phyloP scores from a whole-genome alignment of 164 flowering plant genomes.

The Magnolia officinalis region DNA sequence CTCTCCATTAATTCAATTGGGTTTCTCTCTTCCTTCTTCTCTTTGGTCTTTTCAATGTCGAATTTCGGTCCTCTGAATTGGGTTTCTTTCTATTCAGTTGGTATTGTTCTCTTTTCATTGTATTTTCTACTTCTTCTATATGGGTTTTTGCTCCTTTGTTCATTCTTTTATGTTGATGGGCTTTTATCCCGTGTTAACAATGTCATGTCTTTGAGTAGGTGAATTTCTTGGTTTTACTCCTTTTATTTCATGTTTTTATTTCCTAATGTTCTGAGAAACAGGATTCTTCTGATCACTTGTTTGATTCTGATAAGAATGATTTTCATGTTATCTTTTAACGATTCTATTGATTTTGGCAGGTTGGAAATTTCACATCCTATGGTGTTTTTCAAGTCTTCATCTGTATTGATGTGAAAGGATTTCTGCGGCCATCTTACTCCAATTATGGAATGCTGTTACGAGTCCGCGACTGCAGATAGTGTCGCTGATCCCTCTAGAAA shows the following conservation, averaged over 20 bases:
- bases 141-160: background rate
- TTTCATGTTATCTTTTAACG: background rate
- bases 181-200: background rate
- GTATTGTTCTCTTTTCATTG: background rate
- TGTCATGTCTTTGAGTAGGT: background rate
- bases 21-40: background rate
- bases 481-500: constrained; percentile 26
- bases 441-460: constrained; percentile 38
- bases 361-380: background rate
- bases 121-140: background rate
- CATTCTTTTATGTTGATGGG: background rate
- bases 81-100: background rate
- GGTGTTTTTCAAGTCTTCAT: background rate
- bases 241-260: background rate
- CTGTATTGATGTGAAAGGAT: constrained; percentile 1
- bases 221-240: background rate
- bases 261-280: background rate
- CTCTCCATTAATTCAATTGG: background rate
- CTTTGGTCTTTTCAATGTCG: background rate
- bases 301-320: background rate
- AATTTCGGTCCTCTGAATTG: background rate
- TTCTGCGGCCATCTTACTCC: background rate
- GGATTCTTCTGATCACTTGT: background rate
- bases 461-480: constrained; percentile 30
- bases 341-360: background rate